A percentile compares a stretch with the other conserved stretches of the same genome.
Conservation (phyloP, 495 filamentous ascomycete species). For the Trichoderma erinaceum region DNA sequence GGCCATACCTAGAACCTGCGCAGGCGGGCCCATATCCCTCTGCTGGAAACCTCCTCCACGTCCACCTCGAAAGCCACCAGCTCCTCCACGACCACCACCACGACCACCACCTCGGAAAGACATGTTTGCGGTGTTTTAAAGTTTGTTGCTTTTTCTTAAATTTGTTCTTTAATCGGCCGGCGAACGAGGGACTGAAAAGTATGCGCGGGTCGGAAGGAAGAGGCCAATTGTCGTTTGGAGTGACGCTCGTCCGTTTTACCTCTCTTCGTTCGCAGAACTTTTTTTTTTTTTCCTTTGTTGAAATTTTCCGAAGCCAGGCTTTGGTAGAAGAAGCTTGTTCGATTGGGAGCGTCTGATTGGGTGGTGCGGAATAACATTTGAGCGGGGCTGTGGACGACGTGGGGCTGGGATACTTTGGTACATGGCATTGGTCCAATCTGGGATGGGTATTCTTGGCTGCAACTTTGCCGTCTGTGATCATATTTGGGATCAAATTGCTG, state of each 20-base stretch:
- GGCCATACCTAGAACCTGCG: conserved; percentile 35
- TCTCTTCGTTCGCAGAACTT: neutral
- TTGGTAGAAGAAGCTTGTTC: conserved; percentile 1
- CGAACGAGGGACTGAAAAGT: neutral
- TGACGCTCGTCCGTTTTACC: neutral
- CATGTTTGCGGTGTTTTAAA: neutral
- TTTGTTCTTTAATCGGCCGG: neutral
- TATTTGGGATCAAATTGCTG: too few relatives aligned
- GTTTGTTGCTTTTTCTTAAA: neutral
- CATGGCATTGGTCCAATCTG: too few relatives aligned
- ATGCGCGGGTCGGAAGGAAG: neutral
- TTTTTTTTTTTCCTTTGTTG: conserved; percentile 15
- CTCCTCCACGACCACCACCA: conserved; percentile 24
- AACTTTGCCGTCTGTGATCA: too few relatives aligned
- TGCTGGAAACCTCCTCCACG: conserved; percentile 49
- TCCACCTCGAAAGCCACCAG: conserved; percentile 24
- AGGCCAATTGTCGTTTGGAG: neutral
- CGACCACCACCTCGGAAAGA: conserved; percentile 29
- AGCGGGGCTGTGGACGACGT: neutral
- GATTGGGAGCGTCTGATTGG: conserved; percentile 17
- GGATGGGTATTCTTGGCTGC: too few relatives aligned
- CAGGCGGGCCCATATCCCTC: conserved; percentile 50
- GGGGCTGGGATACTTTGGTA: neutral
- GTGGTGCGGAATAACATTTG: conserved; percentile 2
- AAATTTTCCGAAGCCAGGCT: conserved; percentile 15